Evolutionary conservation across 768 basidiomycete species (phyloP), one percentile per base, ranked within the genome.

Genomic region (Trametes coccinea): DNA sequence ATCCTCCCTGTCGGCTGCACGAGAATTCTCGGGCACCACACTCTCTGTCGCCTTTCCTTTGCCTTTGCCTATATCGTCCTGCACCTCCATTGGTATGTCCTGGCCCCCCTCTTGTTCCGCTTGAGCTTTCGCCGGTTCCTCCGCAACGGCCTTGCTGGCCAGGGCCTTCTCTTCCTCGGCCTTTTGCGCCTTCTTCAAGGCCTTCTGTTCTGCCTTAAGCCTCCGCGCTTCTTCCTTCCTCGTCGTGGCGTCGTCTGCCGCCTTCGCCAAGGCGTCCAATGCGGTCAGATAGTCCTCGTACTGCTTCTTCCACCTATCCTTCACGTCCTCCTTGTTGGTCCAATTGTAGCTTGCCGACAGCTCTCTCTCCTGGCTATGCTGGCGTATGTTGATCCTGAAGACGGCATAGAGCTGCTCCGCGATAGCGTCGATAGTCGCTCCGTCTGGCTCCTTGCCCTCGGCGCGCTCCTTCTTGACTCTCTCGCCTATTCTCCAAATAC

Each of bases 271-370:
- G 5, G 2, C 30, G 13, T 14, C 27, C 50, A 47, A 16, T 2
- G 46, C 50, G 44, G 17, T 16, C 37, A 41, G 8, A n/a, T 51
- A 53, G 45, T 62, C 37, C n/a, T 59, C 56, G 47, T 62, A 58
- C 49, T 62, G 51, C 37, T 37, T 9, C 9, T 16, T 37, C 40
- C 43, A 43, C n/a, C 56, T 29, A 30, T 47, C 34, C 22, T 41
- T 10, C 9, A 22, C 39, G 16, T 29, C 29, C 30, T 33, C 22
- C 7, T 49, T 31, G 22, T 17, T 48, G 34, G 4, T 27, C 17
- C 13, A n/a, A 4, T 27, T 13, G 29, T 27, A 14, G 34, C 50
- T 40, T n/a, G 41, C n/a, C 22, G 22, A 22, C 22, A 6, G 34
- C 27, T 4, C 16, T 41, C 51, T 9, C 29, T n/a, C 40, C 8